Evolutionary conservation across 352 stramenopile genomes (phyloP), one percentile per base, ranked within the genome.

Genomic region (Phytophthora colocasiae): DNA sequence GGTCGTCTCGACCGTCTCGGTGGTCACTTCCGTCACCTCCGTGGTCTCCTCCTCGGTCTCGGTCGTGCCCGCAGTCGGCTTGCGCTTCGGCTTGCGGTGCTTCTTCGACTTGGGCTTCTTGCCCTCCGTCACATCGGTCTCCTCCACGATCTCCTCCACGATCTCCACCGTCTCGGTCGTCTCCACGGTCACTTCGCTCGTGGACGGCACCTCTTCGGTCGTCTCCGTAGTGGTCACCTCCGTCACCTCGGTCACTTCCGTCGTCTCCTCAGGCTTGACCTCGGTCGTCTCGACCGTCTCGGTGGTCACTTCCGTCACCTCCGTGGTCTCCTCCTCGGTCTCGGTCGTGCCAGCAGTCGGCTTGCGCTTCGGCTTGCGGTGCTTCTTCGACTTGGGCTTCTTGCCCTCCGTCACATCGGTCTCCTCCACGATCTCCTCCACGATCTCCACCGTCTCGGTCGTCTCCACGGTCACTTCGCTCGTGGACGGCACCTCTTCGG

Each of bases 121-220:
- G 36, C 36, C 36, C 36, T 41, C 36, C 36, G 44, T 50, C 32
- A 52, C 43, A 11, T 61, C 54, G 36, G 29, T 41, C 41, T 44
- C 31, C 41, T 61, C 38, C 22, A 26, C 26, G 27, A 12, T 56
- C 48, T 31, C 34, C 6, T 45, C 48, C 48, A 48, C 40, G n/a
- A 40, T 40, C 49, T 54, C 46, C 38, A 49, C 53, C 38, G 47
- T 66, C 34, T 46, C 48, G 31, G 32, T 56, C 29, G 34, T 56
- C 27, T 51, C 40, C 29, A 19, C 31, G 27, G 51, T 58, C 24
- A 44, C 51, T 26, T 58, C 51, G 19, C 38, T 58, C 10, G 34
- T 40, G 6, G 34, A 44, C 46, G n/a, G 27, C 3, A 31, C 27
- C 27, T 31, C 27, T 2, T 52, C 46, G 12, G 4, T 58, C 46